Base-by-base conservation (phyloP, 2,329 filamentous ascomycete species). In the Sordariomycetes sp. region DNA sequence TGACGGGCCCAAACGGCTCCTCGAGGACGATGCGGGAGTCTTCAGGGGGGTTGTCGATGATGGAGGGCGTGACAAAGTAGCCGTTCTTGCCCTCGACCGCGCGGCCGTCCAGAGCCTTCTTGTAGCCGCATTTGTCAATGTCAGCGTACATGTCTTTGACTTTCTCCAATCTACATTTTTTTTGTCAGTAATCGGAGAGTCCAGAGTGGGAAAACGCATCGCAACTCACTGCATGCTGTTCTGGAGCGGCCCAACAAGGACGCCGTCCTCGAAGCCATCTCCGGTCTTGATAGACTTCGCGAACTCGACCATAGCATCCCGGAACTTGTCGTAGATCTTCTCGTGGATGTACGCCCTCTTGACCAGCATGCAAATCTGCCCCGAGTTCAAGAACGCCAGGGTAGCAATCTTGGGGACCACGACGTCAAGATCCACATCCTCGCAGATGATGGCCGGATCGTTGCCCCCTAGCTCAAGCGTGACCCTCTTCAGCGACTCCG, bases 391-490 rank as follows among this genome's bases (percentile, higher is more conserved):
- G 69, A 85, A 83, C 24, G 82, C 43, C 50, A 66, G 75, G 65
- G 64, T 62, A 0, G 67, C 67, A 1, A 66, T 64, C 4, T 61
- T 62, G 22, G 62, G 64, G 3, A 83, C 70, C 59, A 86, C 79
- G 6, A 84, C 79, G 61, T 85, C 81, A 0, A 83, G 70, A 59
- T 86, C 79, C 7, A 85, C 79, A 61, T 85, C 81, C 0, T 75
- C 75, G 35, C 77, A 74, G 40, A 85, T 72, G 62, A 86, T 82
- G n/a, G 79, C 77, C 1, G 82, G 75, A 60, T 85, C 81, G 63
- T 86, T 86, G 35, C 82, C 82, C 43, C 82, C 79, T 25, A 85
- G 75, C 67, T 86, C 83, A 16, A 86, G 75, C 1, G 79, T 83
- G 22, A 83, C 75, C 48, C 81, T 73, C 74, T 85, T 86, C 28